Base-by-base conservation (phyloP, 179 eudicot species). In the Nepenthes alata region DNA sequence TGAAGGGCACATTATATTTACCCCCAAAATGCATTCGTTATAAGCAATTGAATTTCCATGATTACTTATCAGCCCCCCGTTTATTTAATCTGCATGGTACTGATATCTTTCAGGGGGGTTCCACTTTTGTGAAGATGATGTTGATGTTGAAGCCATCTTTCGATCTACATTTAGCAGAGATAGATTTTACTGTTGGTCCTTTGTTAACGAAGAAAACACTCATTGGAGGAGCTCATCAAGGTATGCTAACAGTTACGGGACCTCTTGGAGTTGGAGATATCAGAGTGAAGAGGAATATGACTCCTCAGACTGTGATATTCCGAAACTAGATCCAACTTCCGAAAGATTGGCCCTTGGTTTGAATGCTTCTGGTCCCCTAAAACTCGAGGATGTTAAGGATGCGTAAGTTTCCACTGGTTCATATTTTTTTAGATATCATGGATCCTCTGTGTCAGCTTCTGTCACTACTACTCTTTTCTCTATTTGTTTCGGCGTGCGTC, bases 361-460 rank as follows among this genome's bases (percentile, higher is more conserved):
- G 77, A 79, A 77, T 75, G 74, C 83, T 67, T 76, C 83, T 11
- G 98, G 98, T 50, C 97, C 98, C 53, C 67, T 93, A 63, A 87
- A 75, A 68, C 72, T 90, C 41, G 94, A 81, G 55, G 96, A 86
- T 69, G 86, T 93, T 53, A 93, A 93, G 78, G 70, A 54, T 62
- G 98, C 98, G 98, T 93, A 65, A 77, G 98, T 77, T 66, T 16
- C 55, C 35, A 15, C 14, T 10, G 3, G 38, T 6, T 36, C 55
- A 15, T 48, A 41, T 44, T 62, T 10, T 10, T 62, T 34, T 2
- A 54, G 10, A 53, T 15, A 37, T 37, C 6, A 9, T 2, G n/a
- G 34, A 7, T 36, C 49, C 59, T 61, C 47, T 16, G 35, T 53
- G 5, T 14, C 35, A 9, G 15, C 3, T 53, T 47, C 10, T 56